Conservation (phyloP, 371 early-diverging fungal species). For the Syncephalastrum racemosum region DNA sequence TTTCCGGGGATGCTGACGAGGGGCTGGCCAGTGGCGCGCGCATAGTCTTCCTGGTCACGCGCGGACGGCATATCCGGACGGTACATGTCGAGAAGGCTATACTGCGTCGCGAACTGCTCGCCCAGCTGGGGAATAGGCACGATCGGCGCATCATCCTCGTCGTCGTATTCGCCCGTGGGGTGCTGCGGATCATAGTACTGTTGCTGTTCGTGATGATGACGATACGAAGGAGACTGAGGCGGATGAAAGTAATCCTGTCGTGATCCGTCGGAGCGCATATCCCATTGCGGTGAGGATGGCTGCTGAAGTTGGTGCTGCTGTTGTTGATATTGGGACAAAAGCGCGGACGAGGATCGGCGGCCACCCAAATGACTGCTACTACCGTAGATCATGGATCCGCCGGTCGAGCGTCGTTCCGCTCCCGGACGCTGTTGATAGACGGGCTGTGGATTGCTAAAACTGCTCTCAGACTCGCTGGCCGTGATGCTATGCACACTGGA, state of each 20-base stretch:
- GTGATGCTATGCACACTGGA: slow-evolving; percentile 6
- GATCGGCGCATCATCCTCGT: slow-evolving; percentile 28
- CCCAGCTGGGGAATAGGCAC: slow-evolving; percentile 25
- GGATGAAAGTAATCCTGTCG: not conserved
- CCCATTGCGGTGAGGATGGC: not conserved
- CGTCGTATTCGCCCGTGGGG: not conserved
- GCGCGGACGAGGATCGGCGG: too few relatives aligned
- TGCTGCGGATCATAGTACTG: slow-evolving; percentile 9
- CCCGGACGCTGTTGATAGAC: too few relatives aligned
- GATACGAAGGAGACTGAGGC: not conserved
- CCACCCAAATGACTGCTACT: too few relatives aligned
- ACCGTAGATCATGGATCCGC: not conserved
- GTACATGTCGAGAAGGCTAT: slow-evolving; percentile 29
- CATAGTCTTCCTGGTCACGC: slow-evolving; percentile 44
- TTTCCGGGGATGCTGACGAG: slow-evolving; percentile 30
- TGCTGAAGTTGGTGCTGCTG: slow-evolving; percentile 5
- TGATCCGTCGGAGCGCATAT: not conserved
- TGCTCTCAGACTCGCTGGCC: slow-evolving; percentile 7
- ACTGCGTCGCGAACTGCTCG: slow-evolving; percentile 26
- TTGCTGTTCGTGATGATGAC: slow-evolving; percentile 1
- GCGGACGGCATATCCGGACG: slow-evolving; percentile 35
- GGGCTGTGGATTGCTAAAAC: too few relatives aligned
- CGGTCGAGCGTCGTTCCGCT: not conserved
- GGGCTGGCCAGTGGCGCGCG: slow-evolving; percentile 36
- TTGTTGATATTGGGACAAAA: not conserved